Percentiles rank a stretch among this genome's conserved stretches.
Conservation (phyloP, 768 basidiomycete genomes). For the Mycena chlorophos region DNA sequence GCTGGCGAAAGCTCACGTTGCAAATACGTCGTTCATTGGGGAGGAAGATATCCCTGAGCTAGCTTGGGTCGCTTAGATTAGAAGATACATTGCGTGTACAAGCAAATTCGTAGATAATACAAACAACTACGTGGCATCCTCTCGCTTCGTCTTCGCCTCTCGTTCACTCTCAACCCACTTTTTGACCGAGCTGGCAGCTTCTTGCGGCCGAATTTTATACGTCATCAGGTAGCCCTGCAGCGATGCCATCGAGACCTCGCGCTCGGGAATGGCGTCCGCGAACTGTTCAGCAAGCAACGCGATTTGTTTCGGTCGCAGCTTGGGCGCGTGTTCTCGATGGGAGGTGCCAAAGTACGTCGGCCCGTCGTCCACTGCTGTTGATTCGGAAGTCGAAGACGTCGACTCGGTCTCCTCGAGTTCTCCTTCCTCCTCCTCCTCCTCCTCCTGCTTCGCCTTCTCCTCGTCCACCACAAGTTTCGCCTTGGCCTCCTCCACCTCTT, state of each 20-base stretch:
- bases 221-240: slow-evolving; percentile 31
- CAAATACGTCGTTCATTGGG: too few species aligned
- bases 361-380: slow-evolving; percentile 14
- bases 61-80: too few species aligned
- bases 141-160: slow-evolving; percentile 28
- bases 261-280: slow-evolving; percentile 50
- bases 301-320: slow-evolving; percentile 41
- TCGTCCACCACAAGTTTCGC: slow-evolving; percentile 17
- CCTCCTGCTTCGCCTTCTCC: slow-evolving; percentile 22
- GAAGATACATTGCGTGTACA: too few species aligned
- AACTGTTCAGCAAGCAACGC: slow-evolving; percentile 56
- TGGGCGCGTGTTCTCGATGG: slow-evolving; percentile 39
- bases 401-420: slow-evolving; percentile 24
- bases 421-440: slow-evolving; percentile 24
- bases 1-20: too few species aligned
- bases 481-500: slow-evolving; percentile 27
- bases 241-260: slow-evolving; percentile 49
- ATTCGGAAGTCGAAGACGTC: slow-evolving; percentile 10
- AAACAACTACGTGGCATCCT: too few species aligned
- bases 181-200: slow-evolving; percentile 40
- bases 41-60: too few species aligned
- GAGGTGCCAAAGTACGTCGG: slow-evolving; percentile 24
- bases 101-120: too few species aligned
- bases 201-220: slow-evolving; percentile 30
- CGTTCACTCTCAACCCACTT: slow-evolving; percentile 46